Conservation (phyloP, 2,329 filamentous ascomycete genomes). For the Claviceps monticola region DNA sequence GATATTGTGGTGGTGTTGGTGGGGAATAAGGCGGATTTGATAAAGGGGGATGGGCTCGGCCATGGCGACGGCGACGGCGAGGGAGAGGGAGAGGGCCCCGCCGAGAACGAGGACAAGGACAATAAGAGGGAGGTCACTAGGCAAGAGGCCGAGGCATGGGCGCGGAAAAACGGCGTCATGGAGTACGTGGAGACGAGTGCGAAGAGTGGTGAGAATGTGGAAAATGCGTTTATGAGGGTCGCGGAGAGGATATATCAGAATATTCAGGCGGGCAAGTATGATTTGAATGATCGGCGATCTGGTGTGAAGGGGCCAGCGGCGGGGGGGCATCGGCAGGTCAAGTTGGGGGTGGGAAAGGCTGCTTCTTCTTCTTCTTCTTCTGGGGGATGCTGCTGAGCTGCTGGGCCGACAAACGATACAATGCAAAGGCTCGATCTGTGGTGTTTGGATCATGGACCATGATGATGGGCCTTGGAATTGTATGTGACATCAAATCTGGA, state of each 20-base stretch:
- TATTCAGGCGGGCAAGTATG: constrained; percentile 88
- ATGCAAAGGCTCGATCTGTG: not conserved
- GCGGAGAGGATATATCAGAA: constrained; percentile 94
- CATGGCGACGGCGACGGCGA: not conserved
- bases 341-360: constrained; percentile 27
- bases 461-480: not conserved
- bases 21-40: constrained; percentile 86
- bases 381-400: constrained; percentile 35
- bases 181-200: constrained; percentile 94
- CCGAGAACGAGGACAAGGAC: constrained; percentile 14
- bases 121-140: constrained; percentile 68
- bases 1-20: constrained; percentile 91
- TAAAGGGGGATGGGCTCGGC: not conserved
- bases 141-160: constrained; percentile 85
- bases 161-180: constrained; percentile 67
- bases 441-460: not conserved
- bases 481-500: not conserved
- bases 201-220: constrained; percentile 89
- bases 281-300: constrained; percentile 81
- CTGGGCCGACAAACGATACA: not conserved
- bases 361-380: constrained; percentile 22
- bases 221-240: constrained; percentile 83
- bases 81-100: too few species aligned
- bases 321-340: constrained; percentile 31
- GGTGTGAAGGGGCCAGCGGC: constrained; percentile 68